Conservation (phyloP, 371 early-diverging fungal species). For the Blakeslea trispora region DNA sequence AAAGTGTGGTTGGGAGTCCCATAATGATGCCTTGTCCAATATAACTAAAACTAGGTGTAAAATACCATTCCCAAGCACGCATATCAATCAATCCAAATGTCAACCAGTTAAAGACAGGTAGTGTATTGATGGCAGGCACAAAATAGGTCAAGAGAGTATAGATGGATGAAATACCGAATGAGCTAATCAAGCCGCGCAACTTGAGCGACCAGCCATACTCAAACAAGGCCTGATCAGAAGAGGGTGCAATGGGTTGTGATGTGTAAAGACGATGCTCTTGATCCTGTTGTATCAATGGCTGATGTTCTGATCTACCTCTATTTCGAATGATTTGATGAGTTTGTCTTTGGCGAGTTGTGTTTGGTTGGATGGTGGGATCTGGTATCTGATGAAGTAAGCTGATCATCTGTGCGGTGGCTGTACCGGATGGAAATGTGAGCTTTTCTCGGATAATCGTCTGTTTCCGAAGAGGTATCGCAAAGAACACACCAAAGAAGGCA, state of each 20-base stretch:
- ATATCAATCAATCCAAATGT: constrained; percentile 45
- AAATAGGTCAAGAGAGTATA: constrained; percentile 72
- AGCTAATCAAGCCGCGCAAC: constrained; percentile 49
- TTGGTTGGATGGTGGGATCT: constrained; percentile 11
- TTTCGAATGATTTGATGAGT: not conserved
- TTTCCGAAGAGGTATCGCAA: constrained; percentile 81
- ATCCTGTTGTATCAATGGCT: constrained; percentile 7
- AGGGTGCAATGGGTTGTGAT: not conserved
- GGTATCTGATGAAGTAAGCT: constrained; percentile 67
- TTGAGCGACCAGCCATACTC: constrained; percentile 66
- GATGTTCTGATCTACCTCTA: constrained; percentile 1
- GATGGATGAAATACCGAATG: constrained; percentile 61
- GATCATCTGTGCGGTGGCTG: constrained; percentile 89
- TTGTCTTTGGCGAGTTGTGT: not conserved
- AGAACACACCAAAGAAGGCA: constrained; percentile 89
- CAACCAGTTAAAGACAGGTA: constrained; percentile 72
- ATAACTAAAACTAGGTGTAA: constrained; percentile 77
- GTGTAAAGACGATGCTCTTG: not conserved
- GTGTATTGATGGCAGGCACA: constrained; percentile 56
- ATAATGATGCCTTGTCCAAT: constrained; percentile 86
- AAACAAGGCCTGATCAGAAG: constrained; percentile 10
- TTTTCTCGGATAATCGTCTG: constrained; percentile 82
- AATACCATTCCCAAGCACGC: constrained; percentile 73
- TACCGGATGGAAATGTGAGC: constrained; percentile 84
- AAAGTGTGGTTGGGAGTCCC: constrained; percentile 33